A percentile compares a stretch with the other conserved stretches of the same genome.
phyloP scores from a whole-genome alignment of 2,329 filamentous ascomycete species.

The Cladosporium sp. region DNA sequence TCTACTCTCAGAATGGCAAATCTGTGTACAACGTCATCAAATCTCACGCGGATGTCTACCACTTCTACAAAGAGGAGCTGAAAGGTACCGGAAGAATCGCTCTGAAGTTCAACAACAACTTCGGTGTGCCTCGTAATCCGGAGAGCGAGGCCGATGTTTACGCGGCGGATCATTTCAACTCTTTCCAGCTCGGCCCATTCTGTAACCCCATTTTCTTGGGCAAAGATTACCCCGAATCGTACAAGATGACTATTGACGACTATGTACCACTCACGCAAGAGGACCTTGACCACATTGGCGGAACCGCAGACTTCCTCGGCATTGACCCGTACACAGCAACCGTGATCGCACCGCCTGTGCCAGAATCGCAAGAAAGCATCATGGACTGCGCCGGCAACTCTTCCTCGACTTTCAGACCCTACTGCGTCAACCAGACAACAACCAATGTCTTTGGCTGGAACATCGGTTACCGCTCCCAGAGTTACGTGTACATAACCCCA shows the following conservation, averaged over 20 bases:
- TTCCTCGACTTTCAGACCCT: slow-evolving; percentile 26
- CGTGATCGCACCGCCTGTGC: slow-evolving; percentile 15
- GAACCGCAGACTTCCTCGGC: slow-evolving; percentile 18
- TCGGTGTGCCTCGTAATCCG: slow-evolving; percentile 34
- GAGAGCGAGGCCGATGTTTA: slow-evolving; percentile 41
- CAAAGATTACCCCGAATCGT: slow-evolving; percentile 47
- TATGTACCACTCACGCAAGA: slow-evolving; percentile 44
- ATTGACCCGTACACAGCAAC: slow-evolving; percentile 19
- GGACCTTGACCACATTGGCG: slow-evolving; percentile 38
- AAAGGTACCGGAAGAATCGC: slow-evolving; percentile 48
- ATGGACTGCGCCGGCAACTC: slow-evolving; percentile 32
- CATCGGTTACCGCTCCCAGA: slow-evolving; percentile 47
- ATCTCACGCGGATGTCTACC: slow-evolving; percentile 21
- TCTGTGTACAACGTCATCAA: slow-evolving; percentile 18
- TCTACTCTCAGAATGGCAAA: slow-evolving; percentile 8
- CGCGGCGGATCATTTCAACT: slow-evolving; percentile 43
- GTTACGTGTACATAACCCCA: slow-evolving; percentile 57
- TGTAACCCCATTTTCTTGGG: slow-evolving; percentile 51
- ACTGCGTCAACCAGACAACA: slow-evolving; percentile 31
- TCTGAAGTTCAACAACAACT: slow-evolving; percentile 45
- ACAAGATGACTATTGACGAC: slow-evolving; percentile 42
- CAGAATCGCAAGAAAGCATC: slow-evolving; percentile 16
- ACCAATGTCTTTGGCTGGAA: slow-evolving; percentile 29
- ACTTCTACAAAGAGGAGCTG: slow-evolving; percentile 53
- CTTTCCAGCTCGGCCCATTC: slow-evolving; percentile 45